phyloP scores from a whole-genome alignment of 306 rosid genomes.

The Vachellia collinsii region DNA sequence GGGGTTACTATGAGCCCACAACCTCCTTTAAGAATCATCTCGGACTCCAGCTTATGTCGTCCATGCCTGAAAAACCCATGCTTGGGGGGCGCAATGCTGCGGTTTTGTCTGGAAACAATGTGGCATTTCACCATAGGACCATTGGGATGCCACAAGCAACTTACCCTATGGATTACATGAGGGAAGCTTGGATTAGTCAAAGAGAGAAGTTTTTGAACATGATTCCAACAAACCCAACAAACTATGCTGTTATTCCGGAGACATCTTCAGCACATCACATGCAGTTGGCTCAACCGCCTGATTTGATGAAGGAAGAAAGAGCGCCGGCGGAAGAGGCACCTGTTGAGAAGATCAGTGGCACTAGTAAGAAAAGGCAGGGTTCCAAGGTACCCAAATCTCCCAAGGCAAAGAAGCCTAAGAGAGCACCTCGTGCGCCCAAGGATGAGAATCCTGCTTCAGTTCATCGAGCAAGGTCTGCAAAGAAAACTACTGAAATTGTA shows the following conservation, averaged over 20 bases:
- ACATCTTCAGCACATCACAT: constrained; percentile 66
- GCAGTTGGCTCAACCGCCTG: constrained; percentile 69
- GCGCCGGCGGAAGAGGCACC: constrained; percentile 58
- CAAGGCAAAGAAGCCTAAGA: constrained; percentile 79
- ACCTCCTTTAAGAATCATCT: constrained; percentile 69
- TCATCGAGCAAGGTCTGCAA: constrained; percentile 72
- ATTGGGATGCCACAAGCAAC: constrained; percentile 66
- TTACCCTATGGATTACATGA: constrained; percentile 69
- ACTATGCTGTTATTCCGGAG: constrained; percentile 57
- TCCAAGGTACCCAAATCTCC: constrained; percentile 70
- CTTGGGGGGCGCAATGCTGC: constrained; percentile 69
- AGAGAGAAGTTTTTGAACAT: constrained; percentile 76
- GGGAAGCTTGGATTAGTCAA: constrained; percentile 85
- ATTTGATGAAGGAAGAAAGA: constrained; percentile 64
- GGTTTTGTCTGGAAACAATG: constrained; percentile 54
- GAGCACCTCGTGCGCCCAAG: constrained; percentile 65
- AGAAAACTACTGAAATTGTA: constrained; percentile 77
- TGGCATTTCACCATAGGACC: constrained; percentile 67
- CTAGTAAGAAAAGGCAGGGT: constrained; percentile 74
- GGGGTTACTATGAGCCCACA: constrained; percentile 93
- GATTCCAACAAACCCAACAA: constrained; percentile 58
- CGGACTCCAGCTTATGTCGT: constrained; percentile 89
- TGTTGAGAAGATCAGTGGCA: constrained; percentile 53
- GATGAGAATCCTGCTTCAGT: constrained; percentile 57
- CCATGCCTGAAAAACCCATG: constrained; percentile 74